Evolutionary conservation across 2,329 filamentous ascomycete species (phyloP).

Genomic region (Fusarium algeriense): DNA sequence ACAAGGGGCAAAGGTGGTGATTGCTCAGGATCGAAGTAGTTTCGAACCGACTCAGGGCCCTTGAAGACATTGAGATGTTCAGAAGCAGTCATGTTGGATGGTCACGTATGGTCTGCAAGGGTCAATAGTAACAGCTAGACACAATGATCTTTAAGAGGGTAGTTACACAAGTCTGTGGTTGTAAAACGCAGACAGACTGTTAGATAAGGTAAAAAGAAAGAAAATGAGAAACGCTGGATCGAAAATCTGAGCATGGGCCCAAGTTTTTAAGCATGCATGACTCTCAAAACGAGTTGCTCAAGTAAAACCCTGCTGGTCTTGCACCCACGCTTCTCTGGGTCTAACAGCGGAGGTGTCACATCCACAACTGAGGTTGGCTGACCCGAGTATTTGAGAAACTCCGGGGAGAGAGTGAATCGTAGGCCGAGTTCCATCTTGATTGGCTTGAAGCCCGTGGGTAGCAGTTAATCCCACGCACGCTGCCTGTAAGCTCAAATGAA

Average conservation of each 20-base stretch:
- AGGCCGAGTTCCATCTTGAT: constrained; percentile 19
- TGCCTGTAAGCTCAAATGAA: constrained; percentile 24
- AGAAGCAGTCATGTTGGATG: constrained; percentile 42
- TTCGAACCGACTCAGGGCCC: constrained; percentile 65
- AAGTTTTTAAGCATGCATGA: constrained; percentile 24
- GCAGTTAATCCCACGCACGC: constrained; percentile 19
- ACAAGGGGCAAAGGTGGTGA: constrained; percentile 70
- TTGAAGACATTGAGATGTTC: constrained; percentile 64
- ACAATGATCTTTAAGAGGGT: background rate
- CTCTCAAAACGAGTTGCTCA: constrained; percentile 14
- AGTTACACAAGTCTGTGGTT: background rate
- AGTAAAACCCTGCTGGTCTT: constrained; percentile 15
- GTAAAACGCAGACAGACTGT: background rate
- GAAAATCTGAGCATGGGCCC: constrained; percentile 4
- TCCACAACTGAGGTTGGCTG: constrained; percentile 14
- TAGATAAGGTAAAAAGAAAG: background rate
- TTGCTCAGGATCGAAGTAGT: constrained; percentile 70
- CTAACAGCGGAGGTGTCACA: constrained; percentile 31
- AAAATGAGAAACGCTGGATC: constrained; percentile 2
- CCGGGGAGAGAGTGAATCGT: constrained; percentile 7
- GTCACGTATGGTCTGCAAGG: constrained; percentile 19
- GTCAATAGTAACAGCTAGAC: constrained; percentile 2
- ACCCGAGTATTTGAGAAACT: constrained; percentile 3
- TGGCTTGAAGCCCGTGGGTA: constrained; percentile 15
- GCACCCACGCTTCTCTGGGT: constrained; percentile 37